These are phyloP conservation scores for Canavalia gladiata DNA, from an alignment of 306 rosid genomes.

Conservation along the genomic window DNA sequence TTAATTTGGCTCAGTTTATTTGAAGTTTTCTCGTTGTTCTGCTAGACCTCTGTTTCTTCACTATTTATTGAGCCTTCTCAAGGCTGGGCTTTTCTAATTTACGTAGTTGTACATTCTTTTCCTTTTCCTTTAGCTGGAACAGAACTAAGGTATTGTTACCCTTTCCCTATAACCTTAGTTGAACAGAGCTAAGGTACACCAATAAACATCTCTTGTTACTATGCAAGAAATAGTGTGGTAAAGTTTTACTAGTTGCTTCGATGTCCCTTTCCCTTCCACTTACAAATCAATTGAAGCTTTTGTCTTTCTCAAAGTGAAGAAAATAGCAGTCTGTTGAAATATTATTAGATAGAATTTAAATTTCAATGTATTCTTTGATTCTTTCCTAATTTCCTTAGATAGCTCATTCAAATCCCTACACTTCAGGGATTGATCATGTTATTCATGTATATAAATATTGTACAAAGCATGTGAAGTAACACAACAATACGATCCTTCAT, in stretches of 20 bases:
- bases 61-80: background rate
- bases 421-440: too few relatives aligned
- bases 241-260: conserved; percentile 7
- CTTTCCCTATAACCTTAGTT: background rate
- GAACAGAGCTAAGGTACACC: background rate
- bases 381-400: too few relatives aligned
- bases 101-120: background rate
- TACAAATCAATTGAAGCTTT: background rate
- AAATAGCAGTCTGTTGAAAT: background rate
- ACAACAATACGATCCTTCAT: too few relatives aligned
- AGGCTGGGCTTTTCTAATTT: background rate
- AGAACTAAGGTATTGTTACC: background rate
- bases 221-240: background rate
- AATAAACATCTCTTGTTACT: background rate
- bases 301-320: conserved; percentile 19
- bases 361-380: too few relatives aligned
- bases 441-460: too few relatives aligned
- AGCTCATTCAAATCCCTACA: too few relatives aligned
- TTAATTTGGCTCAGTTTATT: background rate
- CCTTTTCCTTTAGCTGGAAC: background rate
- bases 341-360: too few relatives aligned
- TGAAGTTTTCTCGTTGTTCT: background rate
- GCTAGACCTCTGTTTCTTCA: conserved; percentile 15
- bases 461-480: too few relatives aligned
- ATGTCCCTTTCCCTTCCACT: background rate